phyloP scores from a whole-genome alignment of 2,329 filamentous ascomycete species.

The Drechslerella coelobrocha region DNA sequence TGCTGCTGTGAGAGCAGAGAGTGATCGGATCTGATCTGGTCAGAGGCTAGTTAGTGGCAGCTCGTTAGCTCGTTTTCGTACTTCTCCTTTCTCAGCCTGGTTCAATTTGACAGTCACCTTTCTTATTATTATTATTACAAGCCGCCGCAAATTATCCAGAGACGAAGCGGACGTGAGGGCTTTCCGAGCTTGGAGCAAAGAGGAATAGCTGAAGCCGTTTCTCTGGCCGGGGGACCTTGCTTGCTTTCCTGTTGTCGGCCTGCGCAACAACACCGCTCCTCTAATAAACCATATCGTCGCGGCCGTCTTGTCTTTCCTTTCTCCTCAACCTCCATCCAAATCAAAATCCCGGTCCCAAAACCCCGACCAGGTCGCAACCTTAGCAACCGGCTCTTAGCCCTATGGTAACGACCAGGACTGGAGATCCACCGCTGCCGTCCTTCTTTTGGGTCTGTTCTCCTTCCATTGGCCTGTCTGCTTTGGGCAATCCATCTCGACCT shows the following conservation, averaged over 20 bases:
- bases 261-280: conserved; percentile 7
- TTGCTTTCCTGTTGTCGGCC: not conserved
- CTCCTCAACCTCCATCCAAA: conserved; percentile 4
- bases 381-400: conserved; percentile 49
- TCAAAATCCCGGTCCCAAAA: conserved; percentile 13
- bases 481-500: conserved; percentile 23
- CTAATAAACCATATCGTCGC: conserved; percentile 20
- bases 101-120: too few relatives aligned
- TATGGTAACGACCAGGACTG: conserved; percentile 12
- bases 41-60: too few relatives aligned
- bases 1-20: too few relatives aligned
- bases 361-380: conserved; percentile 48
- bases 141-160: conserved; percentile 7
- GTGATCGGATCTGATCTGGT: too few relatives aligned
- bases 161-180: conserved; percentile 4
- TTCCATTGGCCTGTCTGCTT: not conserved
- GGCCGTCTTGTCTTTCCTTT: not conserved
- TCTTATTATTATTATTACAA: not conserved
- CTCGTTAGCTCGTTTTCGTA: too few relatives aligned
- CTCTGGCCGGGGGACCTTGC: conserved; percentile 1
- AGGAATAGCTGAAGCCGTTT: conserved; percentile 9
- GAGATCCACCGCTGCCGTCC: not conserved
- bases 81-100: too few relatives aligned
- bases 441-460: too few relatives aligned
- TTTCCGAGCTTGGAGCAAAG: conserved; percentile 1